Conservation (phyloP, 495 filamentous ascomycete species). For the Stereocaulon alpinum region DNA sequence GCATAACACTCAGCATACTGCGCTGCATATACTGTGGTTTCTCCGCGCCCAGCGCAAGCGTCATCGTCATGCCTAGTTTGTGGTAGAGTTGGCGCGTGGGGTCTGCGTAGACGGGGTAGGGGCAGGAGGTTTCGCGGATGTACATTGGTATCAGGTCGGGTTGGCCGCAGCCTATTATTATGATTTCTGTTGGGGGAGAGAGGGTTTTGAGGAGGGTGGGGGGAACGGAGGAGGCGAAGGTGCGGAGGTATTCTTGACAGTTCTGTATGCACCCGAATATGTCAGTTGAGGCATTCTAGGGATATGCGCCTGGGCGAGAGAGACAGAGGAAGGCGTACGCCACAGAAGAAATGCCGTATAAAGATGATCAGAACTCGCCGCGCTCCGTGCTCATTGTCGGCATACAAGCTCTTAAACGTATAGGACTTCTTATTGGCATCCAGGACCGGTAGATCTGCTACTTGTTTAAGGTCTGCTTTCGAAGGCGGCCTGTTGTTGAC, state of each 20-base stretch:
- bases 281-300: neutral
- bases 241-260: conserved; percentile 63
- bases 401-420: conserved; percentile 59
- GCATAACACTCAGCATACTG: conserved; percentile 33
- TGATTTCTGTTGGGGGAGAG: conserved; percentile 50
- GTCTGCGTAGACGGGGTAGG: conserved; percentile 76
- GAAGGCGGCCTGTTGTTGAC: conserved; percentile 41
- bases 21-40: conserved; percentile 56
- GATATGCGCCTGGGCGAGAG: neutral
- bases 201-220: conserved; percentile 38
- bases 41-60: conserved; percentile 47
- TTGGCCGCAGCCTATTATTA: conserved; percentile 70
- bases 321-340: conserved; percentile 41
- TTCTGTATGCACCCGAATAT: conserved; percentile 34
- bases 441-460: conserved; percentile 50
- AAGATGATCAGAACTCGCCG: conserved; percentile 65
- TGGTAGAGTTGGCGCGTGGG: conserved; percentile 59
- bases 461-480: conserved; percentile 34
- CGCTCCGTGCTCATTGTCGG: conserved; percentile 18
- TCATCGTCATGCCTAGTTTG: conserved; percentile 59
- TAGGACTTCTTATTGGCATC: conserved; percentile 51
- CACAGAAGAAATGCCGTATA: conserved; percentile 84
- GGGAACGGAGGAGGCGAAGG: conserved; percentile 50
- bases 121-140: conserved; percentile 48
- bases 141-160: conserved; percentile 64